Base-by-base conservation (phyloP, 2,329 filamentous ascomycete genomes). In the Aaosphaeria arxii region DNA sequence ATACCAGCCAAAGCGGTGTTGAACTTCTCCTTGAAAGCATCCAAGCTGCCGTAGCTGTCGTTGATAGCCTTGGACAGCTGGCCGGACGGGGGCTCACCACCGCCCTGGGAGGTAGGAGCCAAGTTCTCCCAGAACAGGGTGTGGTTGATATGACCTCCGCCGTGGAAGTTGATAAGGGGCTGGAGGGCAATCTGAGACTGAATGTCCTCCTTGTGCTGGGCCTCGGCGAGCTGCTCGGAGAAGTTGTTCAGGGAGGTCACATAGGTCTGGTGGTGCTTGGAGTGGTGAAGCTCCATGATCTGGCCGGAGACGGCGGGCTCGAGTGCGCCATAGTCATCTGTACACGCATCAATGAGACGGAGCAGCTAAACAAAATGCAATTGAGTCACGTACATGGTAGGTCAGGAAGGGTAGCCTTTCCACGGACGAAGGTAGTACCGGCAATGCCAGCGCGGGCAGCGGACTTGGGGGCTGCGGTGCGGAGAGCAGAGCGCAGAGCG, bases 231-330 rank as follows among this genome's bases (percentile, higher is more conserved):
- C 67, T 91, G 84, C 73, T 91, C 85, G 58, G 84, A 76, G 49
- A 89, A 86, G 52, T 85, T 80, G 78, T 96, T 96, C 78, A 89
- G 88, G 71, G 86, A 87, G 73, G 85, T 94, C 62, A 96, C 89
- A 72, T 96, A 96, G 65, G 91, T 91, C 74, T 92, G 85, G 79
- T 96, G 91, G 81, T 96, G 91, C 75, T 91, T 92, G 76, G 83
- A 86, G 83, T 96, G 88, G 80, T 96, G 91, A 41, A 95, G 83
- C 77, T 95, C 89, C 91, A 96, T 96, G 78, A 96, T 96, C 76
- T 94, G 84, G 71, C 88, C 87, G 43, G 87, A 91, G 77, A 96
- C 81, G 68, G 80, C 73, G 58, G 82, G 83, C 77, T 99, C 94
- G 63, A 99, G 90, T 45, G 91, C 94, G 69, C 87, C 89, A 74